Evolutionary conservation across 2,329 filamentous ascomycete genomes (phyloP), one percentile per base, ranked within the genome.

Genomic region (Didymella exigua): DNA sequence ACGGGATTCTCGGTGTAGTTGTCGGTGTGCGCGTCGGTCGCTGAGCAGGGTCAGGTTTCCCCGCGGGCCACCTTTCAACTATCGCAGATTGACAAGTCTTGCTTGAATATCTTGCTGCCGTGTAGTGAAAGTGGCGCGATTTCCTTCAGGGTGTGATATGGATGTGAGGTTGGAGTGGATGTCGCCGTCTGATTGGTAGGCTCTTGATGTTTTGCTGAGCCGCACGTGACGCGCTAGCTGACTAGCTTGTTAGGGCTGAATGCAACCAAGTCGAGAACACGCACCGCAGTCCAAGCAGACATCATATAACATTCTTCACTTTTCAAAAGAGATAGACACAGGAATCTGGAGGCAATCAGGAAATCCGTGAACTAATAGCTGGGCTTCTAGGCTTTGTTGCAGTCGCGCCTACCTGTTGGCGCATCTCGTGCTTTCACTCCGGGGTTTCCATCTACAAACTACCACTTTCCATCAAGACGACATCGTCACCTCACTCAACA

Each of bases 121-220:
- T 24, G 23, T 2, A 6, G 14, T 10, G 38, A 34, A 45, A 26
- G 43, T 42, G 5, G 11, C 21, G 36, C 21, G 13, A 23, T 4
- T 24, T n/a, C 13, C 36, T 38, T 14, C 11, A 38, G 30, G 40
- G 37, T 52, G 38, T 38, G 56, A 14, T 31, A 51, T 41, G 43
- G 14, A 27, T 36, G 38, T 43, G 10, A 33, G 33, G 42, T 16
- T 47, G 37, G 31, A 24, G 33, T 41, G 26, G 30, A 13, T 34
- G 45, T 61, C 46, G 26, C 55, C 41, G 19, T 61, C 58, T 68
- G 62, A 67, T 68, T 68, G 65, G 65, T 51, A 55, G 43, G 44
- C 36, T 53, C 54, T 61, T 55, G 60, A 48, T 50, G 61, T 65
- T 19, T 58, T 67, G 63, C 59, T 62, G 63, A 63, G 44, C 11